Evolutionary conservation across 169 alveolate genomes (phyloP), one percentile per base, ranked within the genome.

Genomic region (Plasmodium vinckei): DNA sequence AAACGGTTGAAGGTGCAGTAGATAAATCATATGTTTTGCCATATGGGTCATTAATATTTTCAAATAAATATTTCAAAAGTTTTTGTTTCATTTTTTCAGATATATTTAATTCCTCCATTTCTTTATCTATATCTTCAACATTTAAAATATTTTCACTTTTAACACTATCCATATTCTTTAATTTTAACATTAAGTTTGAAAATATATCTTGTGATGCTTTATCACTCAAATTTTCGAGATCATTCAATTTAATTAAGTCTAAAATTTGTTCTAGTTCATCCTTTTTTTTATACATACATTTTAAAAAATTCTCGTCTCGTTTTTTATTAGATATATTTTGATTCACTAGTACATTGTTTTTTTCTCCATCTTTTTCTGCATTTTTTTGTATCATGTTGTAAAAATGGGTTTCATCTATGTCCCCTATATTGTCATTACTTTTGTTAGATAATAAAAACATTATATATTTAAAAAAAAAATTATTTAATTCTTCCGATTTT

Each of bases 401-500:
- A 33, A 33, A 33, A 33, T 33, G 42, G 7, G 6, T 33, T n/a
- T 27, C 39, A 54, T 39, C 15, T 75, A 47, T 51, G 63, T 6
- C 17, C 19, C 6, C 21, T 39, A 19, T 23, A 39, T 21, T 17
- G 9, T 23, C 82, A 82, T 9, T 27, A 42, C 49, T 49, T 19
- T 57, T 67, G 27, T 39, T 68, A 6, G 67, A 71, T 27, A 82
- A 54, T 42, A 82, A 44, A 56, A 67, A 65, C 46, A 15, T 82
- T 54, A 57, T 33, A 64, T 82, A 82, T 54, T 67, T 17, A 23
- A 84, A 56, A 10, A 68, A 82, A 9, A 82, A 67, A 7, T 23
- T 64, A 67, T 61, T 69, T 53, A 82, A 82, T 68, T 68, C 63
- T 68, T 65, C 60, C 39, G 21, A 68, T 25, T 68, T 53, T 33